phyloP scores from a whole-genome alignment of 2,329 filamentous ascomycete species.

The Cladosporium colombiae region DNA sequence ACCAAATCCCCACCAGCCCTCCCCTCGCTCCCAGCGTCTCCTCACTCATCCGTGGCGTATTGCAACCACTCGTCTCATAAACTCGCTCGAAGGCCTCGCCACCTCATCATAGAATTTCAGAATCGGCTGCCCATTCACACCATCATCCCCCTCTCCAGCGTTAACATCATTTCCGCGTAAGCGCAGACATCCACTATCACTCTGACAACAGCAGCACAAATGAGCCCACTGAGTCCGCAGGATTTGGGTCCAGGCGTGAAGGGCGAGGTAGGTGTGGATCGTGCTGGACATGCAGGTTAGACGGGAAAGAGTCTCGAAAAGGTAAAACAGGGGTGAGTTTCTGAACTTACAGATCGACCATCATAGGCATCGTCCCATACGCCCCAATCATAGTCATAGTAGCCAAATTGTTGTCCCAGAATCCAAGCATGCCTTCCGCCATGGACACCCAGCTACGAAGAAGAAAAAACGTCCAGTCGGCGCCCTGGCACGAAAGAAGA shows the following conservation, averaged over 20 bases:
- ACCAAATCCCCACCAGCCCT: neutral
- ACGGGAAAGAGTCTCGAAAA: too few species aligned
- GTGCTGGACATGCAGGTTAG: neutral
- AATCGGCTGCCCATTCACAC: neutral
- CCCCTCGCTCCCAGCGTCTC: conserved; percentile 35
- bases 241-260: neutral
- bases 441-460: neutral
- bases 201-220: neutral
- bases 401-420: neutral
- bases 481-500: neutral
- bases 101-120: neutral
- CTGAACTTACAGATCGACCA: conserved; percentile 1
- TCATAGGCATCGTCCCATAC: conserved; percentile 13
- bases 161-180: neutral
- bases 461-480: neutral
- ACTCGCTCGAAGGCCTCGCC: conserved; percentile 5
- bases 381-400: neutral
- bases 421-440: neutral
- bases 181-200: neutral
- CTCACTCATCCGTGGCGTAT: conserved; percentile 8
- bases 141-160: neutral
- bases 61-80: neutral
- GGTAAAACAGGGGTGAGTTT: too few species aligned
- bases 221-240: neutral
- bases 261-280: conserved; percentile 3